Evolutionary conservation across 257 asterid genomes (phyloP).

Genomic region (Penstemon newberryi): DNA sequence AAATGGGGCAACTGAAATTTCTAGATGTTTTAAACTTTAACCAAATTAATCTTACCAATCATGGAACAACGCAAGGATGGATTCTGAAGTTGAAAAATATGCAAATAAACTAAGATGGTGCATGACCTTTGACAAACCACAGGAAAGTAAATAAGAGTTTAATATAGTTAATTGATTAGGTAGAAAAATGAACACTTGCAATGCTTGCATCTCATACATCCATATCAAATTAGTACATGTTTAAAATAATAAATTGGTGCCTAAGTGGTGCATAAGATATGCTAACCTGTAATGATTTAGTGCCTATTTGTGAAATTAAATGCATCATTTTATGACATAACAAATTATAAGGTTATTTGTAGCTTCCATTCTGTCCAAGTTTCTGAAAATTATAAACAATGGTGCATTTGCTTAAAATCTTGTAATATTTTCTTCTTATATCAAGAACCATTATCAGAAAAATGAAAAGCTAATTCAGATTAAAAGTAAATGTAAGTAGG

Average conservation of each 20-base stretch:
- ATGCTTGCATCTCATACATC: not conserved
- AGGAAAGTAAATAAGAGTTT: too few species aligned
- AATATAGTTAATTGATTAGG: not conserved
- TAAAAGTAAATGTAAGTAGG: not conserved
- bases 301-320: not conserved
- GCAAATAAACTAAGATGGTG: too few species aligned
- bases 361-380: not conserved
- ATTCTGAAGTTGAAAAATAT: too few species aligned
- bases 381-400: not conserved
- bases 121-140: too few species aligned
- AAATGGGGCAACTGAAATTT: not conserved
- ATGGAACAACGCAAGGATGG: not conserved
- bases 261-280: not conserved
- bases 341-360: not conserved
- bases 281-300: not conserved
- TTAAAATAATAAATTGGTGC: not conserved
- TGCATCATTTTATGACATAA: too few species aligned
- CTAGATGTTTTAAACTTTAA: too few species aligned
- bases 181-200: not conserved
- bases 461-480: not conserved
- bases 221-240: not conserved
- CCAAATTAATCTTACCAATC: too few species aligned
- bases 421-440: not conserved
- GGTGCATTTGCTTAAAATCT: not conserved
- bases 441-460: not conserved